Conservation (phyloP, 257 asterid species). For the Catharanthus roseus region DNA sequence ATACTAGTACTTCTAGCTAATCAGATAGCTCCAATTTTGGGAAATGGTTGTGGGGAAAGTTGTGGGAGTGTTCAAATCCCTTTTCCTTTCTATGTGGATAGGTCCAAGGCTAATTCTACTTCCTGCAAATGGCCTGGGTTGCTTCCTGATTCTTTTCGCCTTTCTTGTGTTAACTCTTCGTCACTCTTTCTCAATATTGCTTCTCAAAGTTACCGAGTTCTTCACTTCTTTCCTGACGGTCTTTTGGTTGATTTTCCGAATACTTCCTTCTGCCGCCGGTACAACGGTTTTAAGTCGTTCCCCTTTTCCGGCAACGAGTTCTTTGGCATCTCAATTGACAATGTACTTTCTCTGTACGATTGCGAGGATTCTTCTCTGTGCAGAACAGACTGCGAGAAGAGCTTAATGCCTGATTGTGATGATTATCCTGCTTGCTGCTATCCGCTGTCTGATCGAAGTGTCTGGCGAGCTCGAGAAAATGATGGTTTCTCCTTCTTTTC, state of each 20-base stretch:
- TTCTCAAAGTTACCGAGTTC: slow-evolving; percentile 34
- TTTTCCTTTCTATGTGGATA: slow-evolving; percentile 46
- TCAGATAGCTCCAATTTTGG: neutral
- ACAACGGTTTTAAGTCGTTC: slow-evolving; percentile 45
- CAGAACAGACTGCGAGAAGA: slow-evolving; percentile 41
- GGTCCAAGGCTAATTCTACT: neutral
- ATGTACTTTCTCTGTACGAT: slow-evolving; percentile 52
- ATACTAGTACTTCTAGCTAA: neutral
- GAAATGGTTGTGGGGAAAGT: slow-evolving; percentile 14
- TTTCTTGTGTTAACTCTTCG: slow-evolving; percentile 52
- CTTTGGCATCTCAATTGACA: slow-evolving; percentile 49
- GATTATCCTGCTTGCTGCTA: slow-evolving; percentile 59
- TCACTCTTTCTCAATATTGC: slow-evolving; percentile 37
- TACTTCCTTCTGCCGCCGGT: slow-evolving; percentile 43
- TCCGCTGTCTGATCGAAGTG: slow-evolving; percentile 43
- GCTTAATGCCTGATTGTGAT: slow-evolving; percentile 41
- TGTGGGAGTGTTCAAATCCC: slow-evolving; percentile 47
- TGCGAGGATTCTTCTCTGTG: slow-evolving; percentile 71
- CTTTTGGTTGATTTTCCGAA: slow-evolving; percentile 50
- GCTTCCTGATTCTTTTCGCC: slow-evolving; percentile 32
- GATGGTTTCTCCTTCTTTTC: slow-evolving; percentile 36
- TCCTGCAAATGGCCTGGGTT: slow-evolving; percentile 13
- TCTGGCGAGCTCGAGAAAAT: slow-evolving; percentile 35
- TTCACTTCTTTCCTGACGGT: slow-evolving; percentile 54
- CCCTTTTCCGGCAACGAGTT: slow-evolving; percentile 33